These are phyloP conservation scores for Solanum tarapatanum DNA, from an alignment of 257 asterid species.

Conservation along the genomic window DNA sequence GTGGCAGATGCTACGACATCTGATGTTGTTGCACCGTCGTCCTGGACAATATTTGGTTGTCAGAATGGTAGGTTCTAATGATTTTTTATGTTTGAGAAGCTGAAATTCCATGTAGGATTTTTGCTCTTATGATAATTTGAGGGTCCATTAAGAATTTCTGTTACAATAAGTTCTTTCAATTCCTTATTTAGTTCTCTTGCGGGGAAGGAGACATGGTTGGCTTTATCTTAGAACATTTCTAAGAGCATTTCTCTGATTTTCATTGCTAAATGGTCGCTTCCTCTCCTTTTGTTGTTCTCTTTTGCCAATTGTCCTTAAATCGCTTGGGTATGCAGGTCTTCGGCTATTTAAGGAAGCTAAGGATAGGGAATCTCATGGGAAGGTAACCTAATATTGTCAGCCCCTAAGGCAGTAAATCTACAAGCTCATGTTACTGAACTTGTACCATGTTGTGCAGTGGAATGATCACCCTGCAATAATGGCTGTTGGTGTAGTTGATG, in stretches of 20 bases:
- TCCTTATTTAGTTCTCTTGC: not conserved
- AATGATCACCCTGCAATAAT: conserved; percentile 80
- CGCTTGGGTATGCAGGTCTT: conserved; percentile 44
- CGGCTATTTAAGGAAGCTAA: conserved; percentile 89
- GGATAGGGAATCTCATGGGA: conserved; percentile 56
- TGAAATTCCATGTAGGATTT: not conserved
- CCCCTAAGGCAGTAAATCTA: not conserved
- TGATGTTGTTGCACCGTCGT: conserved; percentile 89
- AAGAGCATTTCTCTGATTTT: not conserved
- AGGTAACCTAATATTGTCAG: conserved; percentile 29
- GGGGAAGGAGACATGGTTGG: not conserved
- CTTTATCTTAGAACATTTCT: not conserved
- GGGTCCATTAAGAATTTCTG: not conserved
- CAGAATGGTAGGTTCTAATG: conserved; percentile 61
- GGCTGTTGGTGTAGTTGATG: conserved; percentile 96
- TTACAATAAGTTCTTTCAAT: not conserved
- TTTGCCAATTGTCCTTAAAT: conserved; percentile 7
- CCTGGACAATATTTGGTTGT: conserved; percentile 96
- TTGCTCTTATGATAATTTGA: not conserved
- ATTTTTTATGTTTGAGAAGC: conserved; percentile 11
- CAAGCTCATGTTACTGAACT: not conserved
- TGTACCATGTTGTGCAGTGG: conserved; percentile 37
- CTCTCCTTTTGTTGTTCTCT: not conserved
- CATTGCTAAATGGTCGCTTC: not conserved
- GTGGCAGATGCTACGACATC: conserved; percentile 56